These are phyloP conservation scores for Didymella exigua DNA, from an alignment of 2,329 filamentous ascomycete genomes.

Conservation along the genomic window DNA sequence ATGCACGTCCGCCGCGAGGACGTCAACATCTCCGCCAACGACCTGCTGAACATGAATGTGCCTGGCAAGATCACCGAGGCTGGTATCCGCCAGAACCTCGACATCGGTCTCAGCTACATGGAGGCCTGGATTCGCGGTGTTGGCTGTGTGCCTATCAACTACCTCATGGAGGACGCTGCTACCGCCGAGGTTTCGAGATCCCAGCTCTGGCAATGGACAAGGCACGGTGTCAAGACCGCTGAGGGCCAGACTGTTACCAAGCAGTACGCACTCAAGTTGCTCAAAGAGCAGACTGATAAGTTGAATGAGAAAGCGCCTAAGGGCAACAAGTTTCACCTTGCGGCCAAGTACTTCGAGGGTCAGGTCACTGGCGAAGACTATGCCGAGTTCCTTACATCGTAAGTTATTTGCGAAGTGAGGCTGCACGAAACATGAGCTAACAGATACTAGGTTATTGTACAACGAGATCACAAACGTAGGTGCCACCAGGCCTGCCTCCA, in stretches of 20 bases:
- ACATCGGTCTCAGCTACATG: slow-evolving; percentile 97
- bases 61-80: slow-evolving; percentile 90
- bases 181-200: slow-evolving; percentile 94
- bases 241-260: slow-evolving; percentile 95
- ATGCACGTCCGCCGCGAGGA: slow-evolving; percentile 90
- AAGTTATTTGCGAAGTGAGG: slow-evolving; percentile 48
- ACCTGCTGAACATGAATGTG: slow-evolving; percentile 97
- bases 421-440: slow-evolving; percentile 13
- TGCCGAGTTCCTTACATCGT: slow-evolving; percentile 91
- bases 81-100: slow-evolving; percentile 96
- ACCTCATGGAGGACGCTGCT: slow-evolving; percentile 96
- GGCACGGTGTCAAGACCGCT: slow-evolving; percentile 72
- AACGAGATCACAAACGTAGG: slow-evolving; percentile 83
- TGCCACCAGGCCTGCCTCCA: slow-evolving; percentile 60
- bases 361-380: slow-evolving; percentile 98
- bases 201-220: slow-evolving; percentile 96
- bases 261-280: slow-evolving; percentile 81
- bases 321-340: slow-evolving; percentile 90
- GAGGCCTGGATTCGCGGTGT: slow-evolving; percentile 96
- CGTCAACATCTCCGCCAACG: slow-evolving; percentile 81
- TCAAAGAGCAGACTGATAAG: slow-evolving; percentile 82
- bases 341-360: slow-evolving; percentile 87
- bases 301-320: slow-evolving; percentile 75
- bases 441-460: slow-evolving; percentile 70
- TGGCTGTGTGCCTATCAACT: slow-evolving; percentile 97